Evolutionary conservation across 2,329 filamentous ascomycete species (phyloP).

Genomic region (Capronia americana): DNA sequence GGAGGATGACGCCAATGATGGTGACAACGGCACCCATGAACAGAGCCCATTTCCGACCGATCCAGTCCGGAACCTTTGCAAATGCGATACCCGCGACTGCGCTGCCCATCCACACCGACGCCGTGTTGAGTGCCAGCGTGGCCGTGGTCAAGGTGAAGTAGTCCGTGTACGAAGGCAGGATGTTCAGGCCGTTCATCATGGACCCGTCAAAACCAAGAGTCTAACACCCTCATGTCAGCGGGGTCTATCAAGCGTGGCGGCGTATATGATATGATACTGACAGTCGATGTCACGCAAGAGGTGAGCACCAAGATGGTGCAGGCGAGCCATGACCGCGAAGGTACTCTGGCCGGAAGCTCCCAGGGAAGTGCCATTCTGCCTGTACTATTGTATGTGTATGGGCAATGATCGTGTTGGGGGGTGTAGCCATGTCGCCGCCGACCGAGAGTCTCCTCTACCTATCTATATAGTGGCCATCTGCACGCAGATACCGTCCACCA

Average conservation of each 20-base stretch:
- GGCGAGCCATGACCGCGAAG: constrained; percentile 20
- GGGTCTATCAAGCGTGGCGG: not conserved
- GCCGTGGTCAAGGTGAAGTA: constrained; percentile 63
- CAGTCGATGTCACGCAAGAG: constrained; percentile 33
- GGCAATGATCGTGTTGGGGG: not conserved
- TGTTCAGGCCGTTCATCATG: constrained; percentile 64
- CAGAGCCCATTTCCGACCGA: constrained; percentile 54
- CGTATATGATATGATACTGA: constrained; percentile 8
- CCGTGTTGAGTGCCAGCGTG: constrained; percentile 62
- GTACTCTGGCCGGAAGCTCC: constrained; percentile 28
- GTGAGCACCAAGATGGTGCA: constrained; percentile 28
- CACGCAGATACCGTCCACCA: not conserved
- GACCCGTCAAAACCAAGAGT: constrained; percentile 53
- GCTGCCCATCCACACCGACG: constrained; percentile 62
- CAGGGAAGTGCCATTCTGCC: constrained; percentile 16
- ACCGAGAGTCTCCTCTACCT: not conserved
- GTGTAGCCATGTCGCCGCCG: not conserved
- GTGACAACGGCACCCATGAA: constrained; percentile 52
- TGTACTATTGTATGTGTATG: not conserved
- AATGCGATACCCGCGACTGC: constrained; percentile 54
- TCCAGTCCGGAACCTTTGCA: constrained; percentile 51
- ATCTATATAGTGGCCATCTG: not conserved
- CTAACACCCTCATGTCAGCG: constrained; percentile 24
- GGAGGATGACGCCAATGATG: constrained; percentile 55
- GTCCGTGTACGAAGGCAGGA: constrained; percentile 61